Conservation (phyloP, 2,329 filamentous ascomycete genomes). For the Biscogniauxia sp. region DNA sequence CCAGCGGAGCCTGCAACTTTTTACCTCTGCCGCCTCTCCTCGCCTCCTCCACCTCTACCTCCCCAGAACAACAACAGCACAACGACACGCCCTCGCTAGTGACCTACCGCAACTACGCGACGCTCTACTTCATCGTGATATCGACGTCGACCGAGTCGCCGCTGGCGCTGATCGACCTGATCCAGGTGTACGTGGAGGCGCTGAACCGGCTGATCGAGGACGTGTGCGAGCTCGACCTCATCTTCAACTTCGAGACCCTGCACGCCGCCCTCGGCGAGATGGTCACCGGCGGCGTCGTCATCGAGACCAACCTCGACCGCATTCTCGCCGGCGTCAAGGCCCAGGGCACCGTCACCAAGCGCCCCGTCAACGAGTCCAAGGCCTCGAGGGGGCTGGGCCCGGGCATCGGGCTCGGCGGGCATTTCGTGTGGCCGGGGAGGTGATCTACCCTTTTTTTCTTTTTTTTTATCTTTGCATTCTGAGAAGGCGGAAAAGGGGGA, state of each 20-base stretch:
- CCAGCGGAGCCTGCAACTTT: conserved; percentile 94
- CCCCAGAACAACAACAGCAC: conserved; percentile 65
- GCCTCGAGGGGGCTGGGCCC: conserved; percentile 41
- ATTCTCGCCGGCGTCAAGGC: conserved; percentile 81
- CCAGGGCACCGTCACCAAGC: conserved; percentile 74
- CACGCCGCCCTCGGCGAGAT: conserved; percentile 90
- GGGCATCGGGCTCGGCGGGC: conserved; percentile 55
- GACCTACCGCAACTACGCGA: conserved; percentile 97
- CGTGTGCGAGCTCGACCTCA: conserved; percentile 95
- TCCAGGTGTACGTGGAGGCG: conserved; percentile 96
- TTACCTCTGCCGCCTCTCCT: conserved; percentile 73
- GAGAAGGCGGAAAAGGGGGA: too few relatives aligned
- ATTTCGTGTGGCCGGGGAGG: conserved; percentile 53
- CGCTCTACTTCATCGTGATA: conserved; percentile 97
- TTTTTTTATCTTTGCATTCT: too few relatives aligned
- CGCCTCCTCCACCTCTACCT: conserved; percentile 61
- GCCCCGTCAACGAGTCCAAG: conserved; percentile 70
- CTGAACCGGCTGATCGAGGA: conserved; percentile 96
- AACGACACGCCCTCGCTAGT: conserved; percentile 93
- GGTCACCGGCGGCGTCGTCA: conserved; percentile 91
- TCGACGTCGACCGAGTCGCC: conserved; percentile 95
- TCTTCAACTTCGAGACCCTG: conserved; percentile 98
- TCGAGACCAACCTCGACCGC: conserved; percentile 85
- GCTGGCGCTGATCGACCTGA: conserved; percentile 90
- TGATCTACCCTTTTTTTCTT: conserved; percentile 9